phyloP scores from a whole-genome alignment of 2,329 filamentous ascomycete species.

The Fusarium sacchari region DNA sequence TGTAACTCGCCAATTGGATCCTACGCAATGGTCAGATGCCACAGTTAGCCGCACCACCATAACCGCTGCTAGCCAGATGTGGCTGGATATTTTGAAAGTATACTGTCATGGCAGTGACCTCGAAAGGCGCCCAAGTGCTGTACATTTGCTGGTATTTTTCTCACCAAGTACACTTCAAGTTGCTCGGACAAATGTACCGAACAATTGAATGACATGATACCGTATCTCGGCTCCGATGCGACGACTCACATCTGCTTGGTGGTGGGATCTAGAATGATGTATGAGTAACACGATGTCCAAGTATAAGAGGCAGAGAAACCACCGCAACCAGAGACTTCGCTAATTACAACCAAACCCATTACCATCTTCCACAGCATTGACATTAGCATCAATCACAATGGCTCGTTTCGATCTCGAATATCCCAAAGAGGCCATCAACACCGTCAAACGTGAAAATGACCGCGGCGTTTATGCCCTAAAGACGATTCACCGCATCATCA shows the following conservation, averaged over 20 bases:
- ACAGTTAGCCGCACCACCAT: conserved; percentile 25
- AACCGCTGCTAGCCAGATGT: background rate
- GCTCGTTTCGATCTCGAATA: conserved; percentile 62
- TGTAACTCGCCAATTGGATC: conserved; percentile 34
- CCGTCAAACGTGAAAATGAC: conserved; percentile 72
- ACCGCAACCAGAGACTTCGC: background rate
- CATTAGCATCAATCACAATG: conserved; percentile 38
- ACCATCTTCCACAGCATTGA: background rate
- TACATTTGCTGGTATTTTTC: background rate
- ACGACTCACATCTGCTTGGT: background rate
- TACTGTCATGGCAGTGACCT: background rate
- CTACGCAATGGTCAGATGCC: conserved; percentile 36
- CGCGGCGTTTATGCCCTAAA: conserved; percentile 76
- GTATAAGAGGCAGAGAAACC: conserved; percentile 7
- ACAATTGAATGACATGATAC: background rate
- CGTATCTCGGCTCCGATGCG: conserved; percentile 11
- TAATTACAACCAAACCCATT: background rate
- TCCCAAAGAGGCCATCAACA: conserved; percentile 71
- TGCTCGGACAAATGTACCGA: conserved; percentile 9
- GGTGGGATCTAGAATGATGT: background rate
- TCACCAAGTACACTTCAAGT: background rate
- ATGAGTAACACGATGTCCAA: background rate
- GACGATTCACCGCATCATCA: conserved; percentile 80
- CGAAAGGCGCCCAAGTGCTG: background rate
- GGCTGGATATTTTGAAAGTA: background rate